Percentiles rank a stretch among this genome's conserved stretches.
Evolutionary conservation across 2,329 filamentous ascomycete species (phyloP).

Genomic region (Metarhizium humberi): DNA sequence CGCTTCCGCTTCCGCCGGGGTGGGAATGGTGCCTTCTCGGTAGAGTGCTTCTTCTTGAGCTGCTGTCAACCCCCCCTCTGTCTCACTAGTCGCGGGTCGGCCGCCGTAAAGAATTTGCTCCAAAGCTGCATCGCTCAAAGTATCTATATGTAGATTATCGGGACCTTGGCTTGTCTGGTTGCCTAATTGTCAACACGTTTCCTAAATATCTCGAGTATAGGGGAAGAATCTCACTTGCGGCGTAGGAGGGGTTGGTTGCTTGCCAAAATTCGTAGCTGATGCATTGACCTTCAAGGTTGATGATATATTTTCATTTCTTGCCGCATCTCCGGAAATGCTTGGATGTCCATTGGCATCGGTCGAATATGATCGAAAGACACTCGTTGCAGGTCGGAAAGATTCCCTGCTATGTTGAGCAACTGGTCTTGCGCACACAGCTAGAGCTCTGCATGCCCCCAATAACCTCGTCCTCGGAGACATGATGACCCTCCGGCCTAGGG

Average conservation of each 20-base stretch:
- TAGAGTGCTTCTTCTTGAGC: conserved; percentile 36
- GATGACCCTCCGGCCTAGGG: conserved; percentile 11
- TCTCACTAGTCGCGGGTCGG: conserved; percentile 17
- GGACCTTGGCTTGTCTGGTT: not conserved
- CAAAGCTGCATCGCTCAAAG: conserved; percentile 25
- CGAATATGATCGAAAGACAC: conserved; percentile 19
- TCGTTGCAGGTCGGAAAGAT: conserved; percentile 12
- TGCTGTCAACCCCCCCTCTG: conserved; percentile 26
- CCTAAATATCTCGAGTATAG: not conserved
- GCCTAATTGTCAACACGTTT: conserved; percentile 1
- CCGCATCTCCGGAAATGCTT: not conserved
- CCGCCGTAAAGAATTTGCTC: conserved; percentile 28
- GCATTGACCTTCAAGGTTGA: not conserved
- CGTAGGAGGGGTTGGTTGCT: not conserved
- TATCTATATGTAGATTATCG: conserved; percentile 10
- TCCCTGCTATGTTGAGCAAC: conserved; percentile 13
- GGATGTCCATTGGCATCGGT: conserved; percentile 16
- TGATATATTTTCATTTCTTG: not conserved
- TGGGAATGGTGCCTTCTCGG: conserved; percentile 30
- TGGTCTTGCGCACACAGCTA: conserved; percentile 20
- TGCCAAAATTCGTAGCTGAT: not conserved
- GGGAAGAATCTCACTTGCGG: not conserved
- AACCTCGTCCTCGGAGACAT: conserved; percentile 25
- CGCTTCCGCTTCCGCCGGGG: conserved; percentile 20
- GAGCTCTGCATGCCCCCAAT: conserved; percentile 25